Conservation (phyloP, 139 green algal genomes). For the Coccomyxa sp. region DNA sequence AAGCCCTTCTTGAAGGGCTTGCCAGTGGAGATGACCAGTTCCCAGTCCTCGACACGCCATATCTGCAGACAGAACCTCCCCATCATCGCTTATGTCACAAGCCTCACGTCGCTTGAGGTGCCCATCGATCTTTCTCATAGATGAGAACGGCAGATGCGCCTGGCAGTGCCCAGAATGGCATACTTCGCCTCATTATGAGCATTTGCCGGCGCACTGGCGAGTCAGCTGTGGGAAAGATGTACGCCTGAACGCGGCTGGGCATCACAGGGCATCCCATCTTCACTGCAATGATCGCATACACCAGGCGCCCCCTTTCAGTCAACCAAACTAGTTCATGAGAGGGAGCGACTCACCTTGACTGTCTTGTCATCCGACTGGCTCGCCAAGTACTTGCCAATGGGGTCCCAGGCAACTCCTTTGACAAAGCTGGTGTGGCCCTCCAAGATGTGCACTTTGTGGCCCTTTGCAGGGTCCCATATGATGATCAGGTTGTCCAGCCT, state of each 20-base stretch:
- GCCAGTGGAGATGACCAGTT: conserved; percentile 28
- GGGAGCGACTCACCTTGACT: no score
- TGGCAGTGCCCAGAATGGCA: no score
- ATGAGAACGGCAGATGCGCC: no score
- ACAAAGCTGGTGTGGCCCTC: conserved; percentile 73
- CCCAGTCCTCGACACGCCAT: conserved; percentile 76
- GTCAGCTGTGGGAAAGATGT: no score
- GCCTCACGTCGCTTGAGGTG: background rate
- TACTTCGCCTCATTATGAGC: no score
- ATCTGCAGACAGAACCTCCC: conserved; percentile 26
- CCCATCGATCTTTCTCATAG: no score
- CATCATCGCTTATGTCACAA: background rate
- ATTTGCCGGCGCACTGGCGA: no score
- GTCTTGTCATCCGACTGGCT: conserved; percentile 62
- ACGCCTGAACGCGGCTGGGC: no score
- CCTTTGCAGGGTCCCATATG: conserved; percentile 40
- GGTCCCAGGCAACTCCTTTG: conserved; percentile 97
- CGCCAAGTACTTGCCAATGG: conserved; percentile 83
- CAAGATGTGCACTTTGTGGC: conserved; percentile 14
- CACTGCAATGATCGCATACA: conserved; percentile 43
- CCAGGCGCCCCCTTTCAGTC: background rate
- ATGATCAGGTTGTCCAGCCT: conserved; percentile 77
- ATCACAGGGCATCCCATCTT: conserved; percentile 71
- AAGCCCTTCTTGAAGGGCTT: conserved; percentile 41
- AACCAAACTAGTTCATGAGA: no score